These are phyloP conservation scores for Bolboschoenus planiculmis DNA, from an alignment of 176 grass and related monocot genomes.

Conservation along the genomic window DNA sequence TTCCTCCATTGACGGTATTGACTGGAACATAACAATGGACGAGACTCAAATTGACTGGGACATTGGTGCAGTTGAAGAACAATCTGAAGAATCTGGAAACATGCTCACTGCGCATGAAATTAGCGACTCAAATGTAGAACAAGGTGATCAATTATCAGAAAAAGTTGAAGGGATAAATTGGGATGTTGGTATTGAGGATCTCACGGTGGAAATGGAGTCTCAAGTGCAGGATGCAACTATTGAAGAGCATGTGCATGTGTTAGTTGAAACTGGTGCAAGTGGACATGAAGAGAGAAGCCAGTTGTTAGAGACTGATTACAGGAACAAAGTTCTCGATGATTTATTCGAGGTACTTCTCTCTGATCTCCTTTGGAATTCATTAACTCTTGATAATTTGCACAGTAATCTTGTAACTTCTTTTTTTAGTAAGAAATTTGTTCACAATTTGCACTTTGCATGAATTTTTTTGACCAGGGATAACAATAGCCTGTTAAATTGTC, in stretches of 20 bases:
- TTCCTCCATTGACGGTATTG: constrained; percentile 52
- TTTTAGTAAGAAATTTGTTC: background rate
- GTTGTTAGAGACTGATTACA: constrained; percentile 79
- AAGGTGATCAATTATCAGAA: constrained; percentile 18
- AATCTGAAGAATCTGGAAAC: constrained; percentile 56
- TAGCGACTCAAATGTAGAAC: constrained; percentile 65
- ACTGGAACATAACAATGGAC: constrained; percentile 87
- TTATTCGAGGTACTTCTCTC: constrained; percentile 66
- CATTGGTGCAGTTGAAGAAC: constrained; percentile 60
- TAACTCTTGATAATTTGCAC: background rate
- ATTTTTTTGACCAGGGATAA: background rate
- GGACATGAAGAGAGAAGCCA: constrained; percentile 61
- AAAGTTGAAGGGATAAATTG: constrained; percentile 64
- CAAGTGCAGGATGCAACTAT: constrained; percentile 22
- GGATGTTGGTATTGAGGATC: constrained; percentile 57
- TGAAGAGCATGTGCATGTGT: constrained; percentile 14
- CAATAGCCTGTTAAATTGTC: background rate
- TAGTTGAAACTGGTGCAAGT: constrained; percentile 32
- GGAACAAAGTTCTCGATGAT: constrained; percentile 90
- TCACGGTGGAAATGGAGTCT: constrained; percentile 17
- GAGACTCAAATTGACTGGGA: constrained; percentile 85
- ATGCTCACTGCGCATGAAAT: constrained; percentile 69
- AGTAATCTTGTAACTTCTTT: background rate
- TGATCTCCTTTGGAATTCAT: background rate
- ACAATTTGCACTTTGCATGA: background rate